A percentile compares a stretch with the other conserved stretches of the same genome.
These are phyloP conservation scores for Leccinum ochraceum DNA, from an alignment of 768 basidiomycete genomes.

Conservation along the genomic window DNA sequence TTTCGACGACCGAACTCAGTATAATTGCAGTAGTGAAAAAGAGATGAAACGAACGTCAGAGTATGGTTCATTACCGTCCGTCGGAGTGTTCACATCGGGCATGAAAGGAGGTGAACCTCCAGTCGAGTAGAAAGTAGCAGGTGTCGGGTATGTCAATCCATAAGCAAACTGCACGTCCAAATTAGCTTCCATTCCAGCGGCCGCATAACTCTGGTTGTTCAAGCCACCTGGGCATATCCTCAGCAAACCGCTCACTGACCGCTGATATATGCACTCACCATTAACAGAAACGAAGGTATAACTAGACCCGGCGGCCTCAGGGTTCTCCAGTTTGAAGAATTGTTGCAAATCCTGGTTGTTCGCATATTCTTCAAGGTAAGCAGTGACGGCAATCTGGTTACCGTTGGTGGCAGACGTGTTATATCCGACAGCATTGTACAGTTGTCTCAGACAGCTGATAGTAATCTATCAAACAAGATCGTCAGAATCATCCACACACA, in stretches of 20 bases:
- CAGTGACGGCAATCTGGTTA: constrained; percentile 56
- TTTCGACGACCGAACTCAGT: constrained; percentile 7
- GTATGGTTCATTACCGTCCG: constrained; percentile 53
- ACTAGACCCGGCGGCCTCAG: constrained; percentile 47
- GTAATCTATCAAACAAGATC: constrained; percentile 39
- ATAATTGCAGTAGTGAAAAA: constrained; percentile 13
- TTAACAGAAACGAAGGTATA: constrained; percentile 44
- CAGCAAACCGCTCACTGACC: constrained; percentile 6
- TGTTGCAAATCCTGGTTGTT: constrained; percentile 52
- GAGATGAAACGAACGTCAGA: constrained; percentile 34
- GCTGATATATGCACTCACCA: neutral
- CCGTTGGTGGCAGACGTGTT: constrained; percentile 39
- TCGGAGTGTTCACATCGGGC: constrained; percentile 43
- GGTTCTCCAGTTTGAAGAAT: constrained; percentile 51
- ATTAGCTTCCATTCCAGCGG: constrained; percentile 64
- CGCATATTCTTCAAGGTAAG: constrained; percentile 54
- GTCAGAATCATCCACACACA: constrained; percentile 1
- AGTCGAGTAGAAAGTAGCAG: constrained; percentile 61
- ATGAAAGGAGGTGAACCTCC: constrained; percentile 60
- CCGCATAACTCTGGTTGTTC: constrained; percentile 53
- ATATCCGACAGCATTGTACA: constrained; percentile 56
- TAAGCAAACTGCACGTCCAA: constrained; percentile 69
- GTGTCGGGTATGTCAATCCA: constrained; percentile 63
- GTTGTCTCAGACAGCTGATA: constrained; percentile 50
- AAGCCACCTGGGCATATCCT: constrained; percentile 47